Percentiles rank a stretch among this genome's conserved stretches.
These are phyloP conservation scores for Leccinum incarnatum DNA, from an alignment of 768 basidiomycete species.

Conservation along the genomic window DNA sequence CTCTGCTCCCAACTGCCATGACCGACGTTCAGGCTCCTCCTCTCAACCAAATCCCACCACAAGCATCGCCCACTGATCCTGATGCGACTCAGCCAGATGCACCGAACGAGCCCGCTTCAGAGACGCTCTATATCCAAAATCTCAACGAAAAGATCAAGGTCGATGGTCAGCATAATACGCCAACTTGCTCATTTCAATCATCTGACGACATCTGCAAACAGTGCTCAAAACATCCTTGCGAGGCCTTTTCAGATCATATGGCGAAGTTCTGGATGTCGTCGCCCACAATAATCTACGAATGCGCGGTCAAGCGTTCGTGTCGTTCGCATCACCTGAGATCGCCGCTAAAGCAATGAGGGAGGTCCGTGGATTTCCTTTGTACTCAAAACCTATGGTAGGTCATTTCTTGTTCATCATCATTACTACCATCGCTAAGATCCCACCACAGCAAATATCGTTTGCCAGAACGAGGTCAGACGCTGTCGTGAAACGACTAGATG, in stretches of 20 bases:
- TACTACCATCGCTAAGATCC: slow-evolving; percentile 1
- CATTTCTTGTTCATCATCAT: not conserved
- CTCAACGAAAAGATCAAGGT: slow-evolving; percentile 92
- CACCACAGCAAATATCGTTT: slow-evolving; percentile 89
- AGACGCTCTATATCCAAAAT: slow-evolving; percentile 95
- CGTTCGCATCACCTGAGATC: slow-evolving; percentile 77
- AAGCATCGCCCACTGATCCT: slow-evolving; percentile 20
- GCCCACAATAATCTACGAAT: slow-evolving; percentile 94
- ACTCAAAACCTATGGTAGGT: slow-evolving; percentile 93
- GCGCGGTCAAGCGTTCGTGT: slow-evolving; percentile 98
- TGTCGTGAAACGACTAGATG: slow-evolving; percentile 75
- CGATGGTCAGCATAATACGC: slow-evolving; percentile 45
- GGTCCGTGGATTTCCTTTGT: slow-evolving; percentile 90
- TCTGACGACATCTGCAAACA: slow-evolving; percentile 28
- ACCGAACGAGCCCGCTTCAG: slow-evolving; percentile 55
- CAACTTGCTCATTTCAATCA: slow-evolving; percentile 3
- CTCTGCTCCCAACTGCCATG: slow-evolving; percentile 26
- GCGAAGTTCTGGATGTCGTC: slow-evolving; percentile 91
- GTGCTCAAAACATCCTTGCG: slow-evolving; percentile 87
- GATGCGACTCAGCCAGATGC: slow-evolving; percentile 17
- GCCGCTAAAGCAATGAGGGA: slow-evolving; percentile 91
- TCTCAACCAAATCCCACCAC: slow-evolving; percentile 26
- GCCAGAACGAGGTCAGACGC: slow-evolving; percentile 87
- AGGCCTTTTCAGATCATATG: slow-evolving; percentile 90
- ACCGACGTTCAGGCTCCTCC: slow-evolving; percentile 37